Base-by-base conservation (phyloP, 192 early-diverging fungal genomes). In the Ambispora gerdemannii region DNA sequence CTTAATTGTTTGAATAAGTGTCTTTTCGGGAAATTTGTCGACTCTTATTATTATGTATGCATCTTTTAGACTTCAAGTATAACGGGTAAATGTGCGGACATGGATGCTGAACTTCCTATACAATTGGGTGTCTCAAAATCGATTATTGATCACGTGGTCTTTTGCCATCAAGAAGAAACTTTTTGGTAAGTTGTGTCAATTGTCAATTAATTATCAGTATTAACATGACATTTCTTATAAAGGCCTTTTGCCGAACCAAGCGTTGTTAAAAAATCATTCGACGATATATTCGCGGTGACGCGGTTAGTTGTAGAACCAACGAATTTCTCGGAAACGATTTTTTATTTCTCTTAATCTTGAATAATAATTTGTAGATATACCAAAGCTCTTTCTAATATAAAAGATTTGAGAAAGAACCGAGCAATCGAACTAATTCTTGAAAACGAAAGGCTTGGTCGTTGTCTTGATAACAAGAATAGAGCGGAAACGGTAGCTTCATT, bases 111-210 rank as follows among this genome's bases (percentile, higher is more conserved):
- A 70, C 75, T 99, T 27, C 89, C 95, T 0, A 70, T 84, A 33
- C 91, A 94, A 65, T 80, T 99, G 11, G 97, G 97, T 4, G 93
- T 97, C 10, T 90, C 92, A 28, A 84, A 86, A 65, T 89, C 97
- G 0, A 94, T 99, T 35, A 75, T 99, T 31, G 95, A 99, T 64
- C 96, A 94, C 75, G 97, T 99, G 50, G 96, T 99, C 20, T 98
- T 99, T 70, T 97, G 95, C 77, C 96, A 98, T 75, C 97, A 99
- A 80, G 97, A 99, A 76, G 96, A 99, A 3, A 91, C 92, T 50
- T 93, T 89, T 74, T 99, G 97, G 88, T 86, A 79, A 60, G 17
- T 36, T 28, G 2, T 1, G 3, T 3, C 3, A 22, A 58, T 3
- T 27, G 1, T 43, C 4, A 2, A 32, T 19, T 58, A 13, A 13